Conservation (phyloP, 1,284 basidiomycete species). For the Malassezia sympodialis region DNA sequence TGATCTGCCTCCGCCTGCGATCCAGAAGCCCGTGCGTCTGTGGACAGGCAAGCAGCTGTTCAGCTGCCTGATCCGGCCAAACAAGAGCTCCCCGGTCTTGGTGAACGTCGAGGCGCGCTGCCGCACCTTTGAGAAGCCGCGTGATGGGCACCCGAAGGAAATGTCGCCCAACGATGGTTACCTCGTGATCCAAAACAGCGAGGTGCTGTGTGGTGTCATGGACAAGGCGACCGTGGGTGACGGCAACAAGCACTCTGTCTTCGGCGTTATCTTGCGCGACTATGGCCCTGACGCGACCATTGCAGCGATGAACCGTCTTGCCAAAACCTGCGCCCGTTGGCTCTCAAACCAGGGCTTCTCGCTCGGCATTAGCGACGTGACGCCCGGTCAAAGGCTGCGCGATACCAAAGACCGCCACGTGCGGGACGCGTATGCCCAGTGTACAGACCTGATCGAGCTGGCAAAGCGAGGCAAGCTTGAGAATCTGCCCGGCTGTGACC, state of each 20-base stretch:
- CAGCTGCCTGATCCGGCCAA: slow-evolving; percentile 90
- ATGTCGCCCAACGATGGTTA: slow-evolving; percentile 96
- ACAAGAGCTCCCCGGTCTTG: slow-evolving; percentile 60
- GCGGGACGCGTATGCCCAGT: slow-evolving; percentile 76
- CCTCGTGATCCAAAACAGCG: slow-evolving; percentile 92
- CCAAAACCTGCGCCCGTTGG: slow-evolving; percentile 91
- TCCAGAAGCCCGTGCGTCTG: slow-evolving; percentile 80
- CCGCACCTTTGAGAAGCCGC: slow-evolving; percentile 79
- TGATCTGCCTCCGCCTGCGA: slow-evolving; percentile 86
- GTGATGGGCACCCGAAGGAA: slow-evolving; percentile 57
- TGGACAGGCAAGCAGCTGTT: slow-evolving; percentile 99
- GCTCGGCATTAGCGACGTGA: slow-evolving; percentile 96
- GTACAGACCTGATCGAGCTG: slow-evolving; percentile 71
- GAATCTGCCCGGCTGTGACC: slow-evolving; percentile 90
- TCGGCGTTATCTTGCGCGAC: slow-evolving; percentile 93
- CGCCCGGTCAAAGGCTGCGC: slow-evolving; percentile 74
- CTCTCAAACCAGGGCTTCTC: slow-evolving; percentile 96
- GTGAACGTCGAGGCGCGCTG: slow-evolving; percentile 97
- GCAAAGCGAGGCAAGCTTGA: slow-evolving; percentile 87
- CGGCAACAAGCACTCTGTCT: slow-evolving; percentile 98
- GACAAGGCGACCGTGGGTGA: slow-evolving; percentile 97
- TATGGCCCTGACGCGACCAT: slow-evolving; percentile 92
- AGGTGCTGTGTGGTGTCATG: slow-evolving; percentile 99
- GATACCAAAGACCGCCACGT: slow-evolving; percentile 76
- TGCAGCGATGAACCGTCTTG: slow-evolving; percentile 86